Evolutionary conservation across 495 filamentous ascomycete species (phyloP), one percentile per base, ranked within the genome.

Genomic region (Penicillium desertorum): DNA sequence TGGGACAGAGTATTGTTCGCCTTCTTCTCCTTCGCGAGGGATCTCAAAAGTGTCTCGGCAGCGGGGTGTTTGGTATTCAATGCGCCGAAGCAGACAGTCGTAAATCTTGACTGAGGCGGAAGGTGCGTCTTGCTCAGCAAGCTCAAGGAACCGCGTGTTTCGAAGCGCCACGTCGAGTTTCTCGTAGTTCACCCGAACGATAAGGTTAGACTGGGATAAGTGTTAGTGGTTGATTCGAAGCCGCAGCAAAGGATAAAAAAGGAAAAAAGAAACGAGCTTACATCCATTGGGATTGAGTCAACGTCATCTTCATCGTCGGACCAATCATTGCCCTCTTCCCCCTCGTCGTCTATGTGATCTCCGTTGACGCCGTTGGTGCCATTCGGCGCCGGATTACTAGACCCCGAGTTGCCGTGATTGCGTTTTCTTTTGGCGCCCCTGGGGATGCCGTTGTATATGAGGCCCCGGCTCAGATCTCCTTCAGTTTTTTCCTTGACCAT

Each of bases 91-190:
- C 20, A 96, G 75, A 27, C 82, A 80, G 23, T 80, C 82, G 60
- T 96, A 98, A 19, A 97, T 83, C 46, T 86, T 79, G 4, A 84
- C 81, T 0, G 92, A 92, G 0, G 62, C 64, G 1, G 66, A 41
- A 20, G 74, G 70, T 12, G 74, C 67, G 71, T 83, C 58, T 78
- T 77, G 49, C 86, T 86, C 58, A 83, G 79, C 62, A 74, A 81
- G 60, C 79, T 82, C 61, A 39, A 88, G 82, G 30, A 98, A 86
- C 22, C 85, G 85, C 49, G 82, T 79, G 60, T 88, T 96, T 51
- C 94, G 90, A 53, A 95, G 80, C 17, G 88, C 79, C 14, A 98
- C 89, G 5, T 84, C 79, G 44, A 90, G 86, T 65, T 92, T 96
- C 36, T 90, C 88, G 66, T 91, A 87, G 69, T 96, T 96, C 23